Evolutionary conservation across 371 early-diverging fungal species (phyloP).

Genomic region (Parasitella parasitica): DNA sequence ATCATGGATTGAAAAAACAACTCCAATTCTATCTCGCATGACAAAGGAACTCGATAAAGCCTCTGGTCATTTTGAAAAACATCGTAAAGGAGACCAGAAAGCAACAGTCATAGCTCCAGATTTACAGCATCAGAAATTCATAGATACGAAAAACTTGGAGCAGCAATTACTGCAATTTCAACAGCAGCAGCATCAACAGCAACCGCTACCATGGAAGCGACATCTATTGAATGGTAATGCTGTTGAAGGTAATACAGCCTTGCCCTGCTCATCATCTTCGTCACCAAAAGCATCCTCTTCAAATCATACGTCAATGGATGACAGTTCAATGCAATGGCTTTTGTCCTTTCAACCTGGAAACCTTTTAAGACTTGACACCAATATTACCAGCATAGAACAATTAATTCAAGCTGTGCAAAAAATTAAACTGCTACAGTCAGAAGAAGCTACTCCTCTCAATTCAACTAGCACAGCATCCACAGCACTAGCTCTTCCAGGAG

Average conservation of each 20-base stretch:
- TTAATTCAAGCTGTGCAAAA: conserved; percentile 38
- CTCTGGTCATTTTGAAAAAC: conserved; percentile 41
- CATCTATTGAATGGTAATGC: not conserved
- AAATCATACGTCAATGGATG: not conserved
- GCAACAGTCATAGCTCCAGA: not conserved
- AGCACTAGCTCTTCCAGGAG: not conserved
- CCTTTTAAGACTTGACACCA: conserved; percentile 35
- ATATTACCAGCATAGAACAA: conserved; percentile 39
- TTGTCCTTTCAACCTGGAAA: conserved; percentile 40
- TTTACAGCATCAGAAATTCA: not conserved
- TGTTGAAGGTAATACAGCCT: too few species aligned
- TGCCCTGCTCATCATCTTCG: too few species aligned
- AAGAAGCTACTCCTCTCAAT: not conserved
- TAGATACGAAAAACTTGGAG: conserved; percentile 5
- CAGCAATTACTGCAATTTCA: conserved; percentile 7
- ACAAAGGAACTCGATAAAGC: conserved; percentile 52
- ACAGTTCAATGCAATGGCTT: conserved; percentile 24
- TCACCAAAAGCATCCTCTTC: not conserved
- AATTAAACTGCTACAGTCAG: conserved; percentile 22
- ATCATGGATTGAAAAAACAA: conserved; percentile 53
- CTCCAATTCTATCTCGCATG: conserved; percentile 45
- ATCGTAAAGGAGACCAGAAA: conserved; percentile 13
- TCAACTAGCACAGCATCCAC: not conserved
- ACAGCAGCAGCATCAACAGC: conserved; percentile 13
- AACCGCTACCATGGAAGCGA: conserved; percentile 3